Percentiles rank a stretch among this genome's conserved stretches.
These are phyloP conservation scores for Bigelowiella natans DNA, from an alignment of 78 protist genomes.

Conservation along the genomic window DNA sequence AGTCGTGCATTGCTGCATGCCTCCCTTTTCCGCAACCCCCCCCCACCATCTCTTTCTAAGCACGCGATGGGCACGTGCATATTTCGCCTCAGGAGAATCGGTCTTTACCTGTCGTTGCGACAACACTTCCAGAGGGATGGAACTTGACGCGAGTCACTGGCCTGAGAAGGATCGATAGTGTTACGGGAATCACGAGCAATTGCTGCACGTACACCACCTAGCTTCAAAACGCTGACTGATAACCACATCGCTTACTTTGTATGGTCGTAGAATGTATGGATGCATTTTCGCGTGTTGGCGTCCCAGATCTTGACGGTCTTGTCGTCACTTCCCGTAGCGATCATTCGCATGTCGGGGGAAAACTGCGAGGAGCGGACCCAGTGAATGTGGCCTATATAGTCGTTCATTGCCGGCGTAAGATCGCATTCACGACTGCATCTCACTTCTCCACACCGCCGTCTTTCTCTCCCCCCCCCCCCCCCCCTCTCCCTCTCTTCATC, in stretches of 20 bases:
- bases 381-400: constrained; percentile 78
- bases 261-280: constrained; percentile 56
- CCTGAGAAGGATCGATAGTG: constrained; percentile 9
- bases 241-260: neutral
- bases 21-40: no score
- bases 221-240: neutral
- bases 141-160: constrained; percentile 47
- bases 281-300: neutral
- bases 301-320: constrained; percentile 69
- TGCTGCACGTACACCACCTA: neutral
- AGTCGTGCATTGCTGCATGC: no score
- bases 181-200: neutral
- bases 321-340: constrained; percentile 52
- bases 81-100: no score
- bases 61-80: no score
- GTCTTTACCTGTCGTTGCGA: constrained; percentile 46
- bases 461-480: no score
- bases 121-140: constrained; percentile 66
- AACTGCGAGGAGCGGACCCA: constrained; percentile 64
- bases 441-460: no score
- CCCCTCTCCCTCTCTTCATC: no score
- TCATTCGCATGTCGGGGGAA: constrained; percentile 35
- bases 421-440: no score
- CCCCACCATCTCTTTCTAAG: no score
- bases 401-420: no score